Evolutionary conservation across 2,329 filamentous ascomycete genomes (phyloP).

Genomic region (Coccinonectria pachysandricola): DNA sequence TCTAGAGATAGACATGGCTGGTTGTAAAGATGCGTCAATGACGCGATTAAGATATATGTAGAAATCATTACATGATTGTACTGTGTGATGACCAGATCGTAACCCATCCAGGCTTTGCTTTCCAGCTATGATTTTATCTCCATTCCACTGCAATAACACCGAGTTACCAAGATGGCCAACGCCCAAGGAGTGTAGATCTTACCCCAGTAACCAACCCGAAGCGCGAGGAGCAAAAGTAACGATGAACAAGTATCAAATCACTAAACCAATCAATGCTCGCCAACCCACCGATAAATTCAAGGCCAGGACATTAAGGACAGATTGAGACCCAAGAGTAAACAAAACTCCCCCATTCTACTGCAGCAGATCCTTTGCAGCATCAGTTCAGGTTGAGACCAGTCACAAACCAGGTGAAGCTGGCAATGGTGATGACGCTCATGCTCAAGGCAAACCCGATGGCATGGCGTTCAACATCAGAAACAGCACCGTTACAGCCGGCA

Average conservation of each 20-base stretch:
- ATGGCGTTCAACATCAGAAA: constrained; percentile 34
- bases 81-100: constrained; percentile 13
- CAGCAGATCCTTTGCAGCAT: too few species aligned
- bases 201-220: constrained; percentile 11
- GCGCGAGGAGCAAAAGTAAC: constrained; percentile 3
- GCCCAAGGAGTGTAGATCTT: constrained; percentile 9
- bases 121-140: constrained; percentile 6
- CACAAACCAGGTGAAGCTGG: constrained; percentile 57
- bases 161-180: constrained; percentile 9
- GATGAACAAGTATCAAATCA: constrained; percentile 4
- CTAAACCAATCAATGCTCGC: constrained; percentile 15
- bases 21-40: constrained; percentile 3
- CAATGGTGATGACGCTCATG: constrained; percentile 45
- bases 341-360: too few species aligned
- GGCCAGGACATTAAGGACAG: too few species aligned
- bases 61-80: constrained; percentile 15
- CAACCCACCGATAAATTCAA: constrained; percentile 7
- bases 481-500: constrained; percentile 45
- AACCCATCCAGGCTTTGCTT: constrained; percentile 13
- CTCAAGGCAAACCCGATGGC: constrained; percentile 40
- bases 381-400: constrained; percentile 35
- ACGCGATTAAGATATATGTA: constrained; percentile 17
- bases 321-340: too few species aligned
- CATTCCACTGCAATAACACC: constrained; percentile 6
- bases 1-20: constrained; percentile 3